Conservation (phyloP, 73 alveolate genomes). For the Paramecium caudatum region DNA sequence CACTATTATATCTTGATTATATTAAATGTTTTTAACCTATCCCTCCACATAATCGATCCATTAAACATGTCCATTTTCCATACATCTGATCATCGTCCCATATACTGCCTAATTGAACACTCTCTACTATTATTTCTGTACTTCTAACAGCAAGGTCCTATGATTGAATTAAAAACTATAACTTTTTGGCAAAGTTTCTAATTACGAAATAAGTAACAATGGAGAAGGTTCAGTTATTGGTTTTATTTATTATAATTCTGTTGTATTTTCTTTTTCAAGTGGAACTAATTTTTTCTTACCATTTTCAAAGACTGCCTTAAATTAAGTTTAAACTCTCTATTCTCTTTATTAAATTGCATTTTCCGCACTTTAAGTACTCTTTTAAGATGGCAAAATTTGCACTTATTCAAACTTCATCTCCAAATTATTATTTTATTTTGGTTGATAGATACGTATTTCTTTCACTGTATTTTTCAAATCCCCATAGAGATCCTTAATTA, state of each 20-base stretch:
- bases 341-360: neutral
- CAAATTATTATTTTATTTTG: neutral
- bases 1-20: conserved; percentile 39
- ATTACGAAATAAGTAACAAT: neutral
- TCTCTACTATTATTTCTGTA: conserved; percentile 4
- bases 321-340: conserved; percentile 9
- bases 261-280: neutral
- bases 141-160: neutral
- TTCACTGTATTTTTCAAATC: conserved; percentile 14
- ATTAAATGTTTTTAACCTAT: conserved; percentile 5
- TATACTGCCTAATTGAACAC: conserved; percentile 19
- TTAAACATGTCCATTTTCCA: neutral
- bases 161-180: neutral
- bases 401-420: neutral
- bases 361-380: neutral
- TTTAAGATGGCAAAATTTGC: neutral
- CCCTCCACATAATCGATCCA: conserved; percentile 77
- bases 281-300: conserved; percentile 74
- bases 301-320: conserved; percentile 54
- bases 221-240: conserved; percentile 8
- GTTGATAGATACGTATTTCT: conserved; percentile 19
- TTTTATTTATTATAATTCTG: neutral
- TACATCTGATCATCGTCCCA: conserved; percentile 45
- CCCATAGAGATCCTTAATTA: conserved; percentile 50
- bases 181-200: neutral